Evolutionary conservation across 169 alveolate genomes (phyloP).

Genomic region (Babesia bigemina): DNA sequence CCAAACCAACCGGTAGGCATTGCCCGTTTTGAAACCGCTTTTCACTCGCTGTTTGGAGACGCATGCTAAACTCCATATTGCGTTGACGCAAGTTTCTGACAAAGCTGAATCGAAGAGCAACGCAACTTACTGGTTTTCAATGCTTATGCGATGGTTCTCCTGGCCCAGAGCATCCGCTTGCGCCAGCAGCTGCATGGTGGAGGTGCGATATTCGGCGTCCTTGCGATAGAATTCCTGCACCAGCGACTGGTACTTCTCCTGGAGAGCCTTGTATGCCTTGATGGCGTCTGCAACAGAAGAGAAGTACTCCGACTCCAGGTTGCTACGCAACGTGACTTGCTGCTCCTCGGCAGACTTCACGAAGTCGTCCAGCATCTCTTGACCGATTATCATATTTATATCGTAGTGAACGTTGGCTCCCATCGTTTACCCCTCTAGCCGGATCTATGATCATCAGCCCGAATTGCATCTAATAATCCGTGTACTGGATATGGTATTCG

Average conservation of each 20-base stretch:
- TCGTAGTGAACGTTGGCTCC: neutral
- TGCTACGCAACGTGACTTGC: conserved; percentile 3
- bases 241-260: conserved; percentile 57
- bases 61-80: conserved; percentile 19
- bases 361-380: neutral
- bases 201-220: conserved; percentile 21
- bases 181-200: conserved; percentile 9
- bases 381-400: neutral
- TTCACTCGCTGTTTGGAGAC: neutral
- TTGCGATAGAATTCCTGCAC: conserved; percentile 44
- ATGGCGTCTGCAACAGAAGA: conserved; percentile 20
- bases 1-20: conserved; percentile 38
- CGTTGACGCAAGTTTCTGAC: conserved; percentile 19
- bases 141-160: conserved; percentile 39
- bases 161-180: conserved; percentile 31
- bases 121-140: conserved; percentile 33
- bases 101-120: neutral
- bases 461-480: neutral
- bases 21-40: conserved; percentile 5
- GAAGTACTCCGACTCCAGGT: conserved; percentile 12
- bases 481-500: neutral
- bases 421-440: too few relatives aligned
- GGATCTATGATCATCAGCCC: too few relatives aligned
- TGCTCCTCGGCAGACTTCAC: neutral
- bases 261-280: conserved; percentile 45